Base-by-base conservation (phyloP, 2,329 filamentous ascomycete genomes). In the Aspergillus sp. region DNA sequence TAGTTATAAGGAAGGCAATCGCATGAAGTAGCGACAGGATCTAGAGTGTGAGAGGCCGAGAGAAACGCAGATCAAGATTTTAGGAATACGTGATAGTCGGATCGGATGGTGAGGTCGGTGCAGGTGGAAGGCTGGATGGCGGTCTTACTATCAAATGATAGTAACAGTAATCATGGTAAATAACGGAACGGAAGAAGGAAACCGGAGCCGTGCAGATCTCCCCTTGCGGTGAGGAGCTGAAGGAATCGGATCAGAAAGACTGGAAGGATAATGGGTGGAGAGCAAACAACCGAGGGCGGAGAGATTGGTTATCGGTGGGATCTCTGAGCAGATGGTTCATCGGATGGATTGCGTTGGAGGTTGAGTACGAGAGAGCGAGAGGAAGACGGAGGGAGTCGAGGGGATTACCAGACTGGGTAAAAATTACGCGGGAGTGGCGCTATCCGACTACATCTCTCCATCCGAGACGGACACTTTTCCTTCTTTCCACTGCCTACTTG, bases 201-300 rank as follows among this genome's bases (percentile, higher is more conserved):
- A n/a, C 31, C 19, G 17, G 17, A 20, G 34, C 17, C 16, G 17
- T 19, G n/a, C 14, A 47, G 45, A 32, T 7, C n/a, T 36, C 23
- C 20, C 32, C 11, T 38, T 45, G 48, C 43, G 38, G 25, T 32
- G 34, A 50, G 45, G 21, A 40, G 16, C 17, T 40, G 7, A 16
- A 21, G 19, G 19, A 19, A 44, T 47, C 17, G n/a, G 23, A 23
- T 36, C 38, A n/a, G 44, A 16, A 48, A 14, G 50, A 45, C 23
- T 51, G 52, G 9, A 47, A 38, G 50, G 53, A 14, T 42, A 55
- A n/a, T 49, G 43, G 5, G 45, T 49, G 29, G 38, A 29, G 31
- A 52, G 45, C 44, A 58, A 58, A 52, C 46, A 54, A 51, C 56
- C 58, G 56, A 57, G 52, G 45, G 55, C 57, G 52, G 55, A 53